Conservation (phyloP, 352 stramenopile species). For the Pythium vanterpoolii region DNA sequence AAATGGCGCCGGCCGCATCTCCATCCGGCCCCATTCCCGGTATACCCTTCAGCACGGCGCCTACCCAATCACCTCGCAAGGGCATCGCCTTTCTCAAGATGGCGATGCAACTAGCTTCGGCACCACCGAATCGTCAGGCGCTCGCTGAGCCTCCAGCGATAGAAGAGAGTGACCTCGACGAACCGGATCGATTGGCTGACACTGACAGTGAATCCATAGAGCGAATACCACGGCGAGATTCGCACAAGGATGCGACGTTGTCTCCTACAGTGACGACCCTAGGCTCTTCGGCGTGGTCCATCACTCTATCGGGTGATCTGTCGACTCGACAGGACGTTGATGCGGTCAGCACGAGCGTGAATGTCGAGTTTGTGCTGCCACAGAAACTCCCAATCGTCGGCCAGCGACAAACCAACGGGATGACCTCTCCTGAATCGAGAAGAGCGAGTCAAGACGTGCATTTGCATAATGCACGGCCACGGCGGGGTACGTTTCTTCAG, state of each 20-base stretch:
- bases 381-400: background rate
- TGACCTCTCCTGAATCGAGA: background rate
- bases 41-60: conserved; percentile 35
- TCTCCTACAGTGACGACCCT: background rate
- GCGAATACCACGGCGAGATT: background rate
- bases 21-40: conserved; percentile 18
- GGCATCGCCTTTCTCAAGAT: conserved; percentile 30
- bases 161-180: background rate
- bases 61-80: conserved; percentile 34
- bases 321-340: background rate
- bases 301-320: conserved; percentile 10
- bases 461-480: background rate
- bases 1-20: background rate
- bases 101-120: conserved; percentile 1
- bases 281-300: conserved; percentile 14
- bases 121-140: background rate
- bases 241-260: background rate
- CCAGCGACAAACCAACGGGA: background rate
- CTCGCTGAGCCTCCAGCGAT: background rate
- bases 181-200: background rate
- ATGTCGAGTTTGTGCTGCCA: conserved; percentile 11
- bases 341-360: conserved; percentile 1
- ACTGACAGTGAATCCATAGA: background rate
- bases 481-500: conserved; percentile 8
- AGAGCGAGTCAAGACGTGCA: background rate